phyloP scores from a whole-genome alignment of 306 rosid species.

The Hylodesmum podocarpum region DNA sequence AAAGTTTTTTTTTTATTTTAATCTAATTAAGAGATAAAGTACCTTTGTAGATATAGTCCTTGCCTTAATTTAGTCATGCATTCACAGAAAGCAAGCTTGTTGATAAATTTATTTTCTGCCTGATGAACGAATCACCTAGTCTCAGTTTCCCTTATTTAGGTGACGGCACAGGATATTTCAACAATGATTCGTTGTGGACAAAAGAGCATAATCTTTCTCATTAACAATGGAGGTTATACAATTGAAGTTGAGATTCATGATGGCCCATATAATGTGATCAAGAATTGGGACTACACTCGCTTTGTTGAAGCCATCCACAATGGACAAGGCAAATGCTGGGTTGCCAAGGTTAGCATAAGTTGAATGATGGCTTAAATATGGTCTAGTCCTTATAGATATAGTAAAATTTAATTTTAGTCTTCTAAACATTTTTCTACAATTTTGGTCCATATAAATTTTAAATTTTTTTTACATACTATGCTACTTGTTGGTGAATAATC shows the following conservation, averaged over 20 bases:
- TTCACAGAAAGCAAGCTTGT: background rate
- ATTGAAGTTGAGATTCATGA: constrained; percentile 95
- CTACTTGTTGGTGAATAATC: background rate
- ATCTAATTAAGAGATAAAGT: background rate
- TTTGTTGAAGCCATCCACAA: constrained; percentile 85
- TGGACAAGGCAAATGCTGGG: constrained; percentile 89
- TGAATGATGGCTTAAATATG: background rate
- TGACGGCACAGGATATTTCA: constrained; percentile 89
- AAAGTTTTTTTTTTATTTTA: background rate
- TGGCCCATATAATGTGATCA: constrained; percentile 90
- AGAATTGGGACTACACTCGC: constrained; percentile 87
- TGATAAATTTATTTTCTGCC: background rate
- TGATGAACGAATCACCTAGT: background rate
- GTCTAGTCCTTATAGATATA: background rate
- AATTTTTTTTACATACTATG: background rate
- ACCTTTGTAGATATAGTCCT: background rate
- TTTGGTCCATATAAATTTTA: background rate
- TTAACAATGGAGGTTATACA: constrained; percentile 88
- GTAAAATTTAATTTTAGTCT: background rate
- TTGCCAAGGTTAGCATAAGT: constrained; percentile 63
- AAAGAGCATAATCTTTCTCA: constrained; percentile 73
- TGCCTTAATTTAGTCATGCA: background rate
- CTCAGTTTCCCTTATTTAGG: constrained; percentile 45
- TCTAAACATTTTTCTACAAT: background rate
- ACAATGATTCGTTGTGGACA: constrained; percentile 84